These are phyloP conservation scores for Nicotiana benthamiana DNA, from an alignment of 257 asterid species.

Conservation along the genomic window DNA sequence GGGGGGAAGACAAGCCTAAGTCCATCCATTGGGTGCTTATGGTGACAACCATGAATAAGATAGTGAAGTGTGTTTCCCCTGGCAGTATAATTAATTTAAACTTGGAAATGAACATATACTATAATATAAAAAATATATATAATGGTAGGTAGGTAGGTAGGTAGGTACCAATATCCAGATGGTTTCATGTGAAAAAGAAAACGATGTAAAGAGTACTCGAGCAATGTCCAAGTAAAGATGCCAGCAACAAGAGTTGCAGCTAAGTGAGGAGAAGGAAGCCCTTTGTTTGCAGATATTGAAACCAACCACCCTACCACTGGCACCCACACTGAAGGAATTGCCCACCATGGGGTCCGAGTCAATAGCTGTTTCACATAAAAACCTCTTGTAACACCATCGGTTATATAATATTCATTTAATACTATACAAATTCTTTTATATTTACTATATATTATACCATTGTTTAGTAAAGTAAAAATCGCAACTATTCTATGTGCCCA, in stretches of 20 bases:
- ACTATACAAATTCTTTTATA: no score
- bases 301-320: constrained; percentile 63
- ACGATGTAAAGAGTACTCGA: constrained; percentile 37
- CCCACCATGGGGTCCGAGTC: constrained; percentile 73
- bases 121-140: neutral
- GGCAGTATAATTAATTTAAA: neutral
- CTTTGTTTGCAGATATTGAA: constrained; percentile 35
- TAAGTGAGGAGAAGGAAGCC: constrained; percentile 38
- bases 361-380: constrained; percentile 44
- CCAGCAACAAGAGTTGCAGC: constrained; percentile 36
- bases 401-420: no score
- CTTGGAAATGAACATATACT: no score
- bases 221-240: constrained; percentile 39
- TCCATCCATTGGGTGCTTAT: constrained; percentile 48
- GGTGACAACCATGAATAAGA: constrained; percentile 48
- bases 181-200: constrained; percentile 37
- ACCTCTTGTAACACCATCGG: no score
- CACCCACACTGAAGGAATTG: constrained; percentile 76
- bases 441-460: no score
- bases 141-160: neutral
- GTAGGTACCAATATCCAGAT: constrained; percentile 29
- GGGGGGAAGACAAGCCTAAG: constrained; percentile 45
- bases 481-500: no score
- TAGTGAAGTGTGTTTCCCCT: constrained; percentile 39
- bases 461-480: no score